Evolutionary conservation across 164 flowering plant species (phyloP).

Genomic region (Vitis cinerea): DNA sequence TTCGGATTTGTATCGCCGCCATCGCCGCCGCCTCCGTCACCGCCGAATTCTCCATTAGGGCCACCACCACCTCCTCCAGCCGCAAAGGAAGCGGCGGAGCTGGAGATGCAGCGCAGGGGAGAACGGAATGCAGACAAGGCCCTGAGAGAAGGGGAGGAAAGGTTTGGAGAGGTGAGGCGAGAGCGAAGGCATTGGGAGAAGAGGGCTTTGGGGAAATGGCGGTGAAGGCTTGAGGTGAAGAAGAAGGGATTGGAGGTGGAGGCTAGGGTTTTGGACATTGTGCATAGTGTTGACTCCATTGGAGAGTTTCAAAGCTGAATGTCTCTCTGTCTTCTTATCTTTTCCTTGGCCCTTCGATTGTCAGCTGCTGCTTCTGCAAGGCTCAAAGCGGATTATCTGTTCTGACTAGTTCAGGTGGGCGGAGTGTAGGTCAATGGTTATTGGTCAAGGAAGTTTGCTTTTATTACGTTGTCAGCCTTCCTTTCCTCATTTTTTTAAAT

Average conservation of each 20-base stretch:
- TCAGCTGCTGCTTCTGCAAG: too few species aligned
- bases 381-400: too few species aligned
- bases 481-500: too few species aligned
- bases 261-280: constrained; percentile 41
- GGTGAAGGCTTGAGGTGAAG: constrained; percentile 15
- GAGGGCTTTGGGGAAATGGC: constrained; percentile 17
- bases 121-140: constrained; percentile 13
- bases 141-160: constrained; percentile 14
- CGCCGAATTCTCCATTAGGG: constrained; percentile 34
- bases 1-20: constrained; percentile 39
- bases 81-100: constrained; percentile 36
- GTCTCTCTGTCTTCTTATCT: background rate
- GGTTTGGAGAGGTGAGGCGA: constrained; percentile 9
- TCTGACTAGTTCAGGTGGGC: too few species aligned
- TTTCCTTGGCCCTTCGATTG: too few species aligned
- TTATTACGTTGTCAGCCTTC: too few species aligned
- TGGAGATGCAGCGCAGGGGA: constrained; percentile 31
- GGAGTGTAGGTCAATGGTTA: too few species aligned
- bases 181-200: constrained; percentile 11
- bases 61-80: constrained; percentile 36
- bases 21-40: constrained; percentile 44
- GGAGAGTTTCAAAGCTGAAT: constrained; percentile 8
- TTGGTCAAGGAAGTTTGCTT: too few species aligned
- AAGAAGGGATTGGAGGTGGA: constrained; percentile 2
- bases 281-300: constrained; percentile 45